Base-by-base conservation (phyloP, 1,284 basidiomycete species). In the Pseudozyma sp. region DNA sequence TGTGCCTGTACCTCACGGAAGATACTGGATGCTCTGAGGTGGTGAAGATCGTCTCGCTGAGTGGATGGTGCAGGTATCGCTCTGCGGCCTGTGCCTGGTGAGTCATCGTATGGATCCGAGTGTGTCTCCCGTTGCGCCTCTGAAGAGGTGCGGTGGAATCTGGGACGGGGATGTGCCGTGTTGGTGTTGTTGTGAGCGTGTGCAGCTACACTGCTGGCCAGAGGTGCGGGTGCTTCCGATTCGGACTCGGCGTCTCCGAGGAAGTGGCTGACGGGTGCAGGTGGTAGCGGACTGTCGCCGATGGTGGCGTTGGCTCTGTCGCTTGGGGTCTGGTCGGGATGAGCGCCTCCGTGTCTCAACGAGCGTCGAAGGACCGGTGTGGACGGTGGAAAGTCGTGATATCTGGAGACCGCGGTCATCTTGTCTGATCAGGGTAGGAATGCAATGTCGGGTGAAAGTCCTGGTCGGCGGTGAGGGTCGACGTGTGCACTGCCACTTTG, bases 211-310 rank as follows among this genome's bases (percentile, higher is more conserved):
- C 35, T 14, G 35, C 14, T 58, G 19, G 17, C 39, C 4, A 53
- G 8, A 5, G 54, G 48, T 30, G 48, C 46, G 3, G 58, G 52
- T 17, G 33, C 58, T 31, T 59, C 57, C 14, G 44, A 35, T 31
- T 74, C 57, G n/a, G 48, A 45, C n/a, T 70, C 72, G 8, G 57
- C 60, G 10, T 75, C 72, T 49, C 63, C 54, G n/a, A 75, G 54
- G 17, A 75, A 75, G 47, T 70, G 68, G 51, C 72, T 75, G 61
- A 75, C 72, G 16, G 72, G 72, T 13, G 72, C 68, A 2, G 72
- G 68, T 42, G 72, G 72, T 0, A 75, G 52, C 13, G 72, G 72
- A 34, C 68, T 70, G 54, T 75, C 72, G 37, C 56, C 54, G 46
- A 69, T 75, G 33, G 70, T 73, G 14, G 70, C 70, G 30, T 73